These are phyloP conservation scores for Phyllostachys edulis DNA, from an alignment of 176 grass and related monocot genomes.

Conservation along the genomic window DNA sequence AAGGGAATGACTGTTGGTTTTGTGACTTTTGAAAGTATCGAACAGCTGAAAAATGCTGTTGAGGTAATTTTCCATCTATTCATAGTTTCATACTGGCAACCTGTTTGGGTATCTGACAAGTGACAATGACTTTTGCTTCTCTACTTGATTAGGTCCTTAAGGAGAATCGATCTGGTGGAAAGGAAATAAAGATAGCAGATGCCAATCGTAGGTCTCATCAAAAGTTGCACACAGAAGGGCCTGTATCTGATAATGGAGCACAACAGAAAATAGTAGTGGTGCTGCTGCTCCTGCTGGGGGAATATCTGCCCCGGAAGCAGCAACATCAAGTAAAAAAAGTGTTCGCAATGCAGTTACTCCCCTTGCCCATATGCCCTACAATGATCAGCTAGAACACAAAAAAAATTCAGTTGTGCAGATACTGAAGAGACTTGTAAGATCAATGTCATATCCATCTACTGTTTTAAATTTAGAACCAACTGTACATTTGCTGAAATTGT, in stretches of 20 bases:
- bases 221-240: slow-evolving; percentile 36
- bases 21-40: slow-evolving; percentile 64
- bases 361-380: slow-evolving; percentile 80
- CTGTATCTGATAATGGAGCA: slow-evolving; percentile 34
- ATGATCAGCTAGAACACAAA: slow-evolving; percentile 88
- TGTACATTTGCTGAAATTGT: slow-evolving; percentile 7
- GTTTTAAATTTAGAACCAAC: neutral
- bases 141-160: slow-evolving; percentile 50
- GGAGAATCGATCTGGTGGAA: slow-evolving; percentile 64
- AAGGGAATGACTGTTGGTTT: slow-evolving; percentile 96
- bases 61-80: slow-evolving; percentile 53
- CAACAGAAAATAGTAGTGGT: slow-evolving; percentile 37
- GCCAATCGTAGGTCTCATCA: slow-evolving; percentile 68
- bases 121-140: neutral
- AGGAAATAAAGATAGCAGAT: slow-evolving; percentile 85
- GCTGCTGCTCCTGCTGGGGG: slow-evolving; percentile 37
- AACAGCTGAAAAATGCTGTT: slow-evolving; percentile 63
- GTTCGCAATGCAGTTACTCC: slow-evolving; percentile 79
- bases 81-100: neutral
- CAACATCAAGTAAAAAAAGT: slow-evolving; percentile 48
- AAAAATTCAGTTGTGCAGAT: slow-evolving; percentile 62
- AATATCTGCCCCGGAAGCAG: slow-evolving; percentile 27
- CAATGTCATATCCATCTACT: slow-evolving; percentile 10
- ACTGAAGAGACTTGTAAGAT: slow-evolving; percentile 84
- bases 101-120: neutral